A percentile compares a stretch with the other conserved stretches of the same genome.
These are phyloP conservation scores for Arthroderma sp. DNA, from an alignment of 2,329 filamentous ascomycete genomes.

Conservation along the genomic window DNA sequence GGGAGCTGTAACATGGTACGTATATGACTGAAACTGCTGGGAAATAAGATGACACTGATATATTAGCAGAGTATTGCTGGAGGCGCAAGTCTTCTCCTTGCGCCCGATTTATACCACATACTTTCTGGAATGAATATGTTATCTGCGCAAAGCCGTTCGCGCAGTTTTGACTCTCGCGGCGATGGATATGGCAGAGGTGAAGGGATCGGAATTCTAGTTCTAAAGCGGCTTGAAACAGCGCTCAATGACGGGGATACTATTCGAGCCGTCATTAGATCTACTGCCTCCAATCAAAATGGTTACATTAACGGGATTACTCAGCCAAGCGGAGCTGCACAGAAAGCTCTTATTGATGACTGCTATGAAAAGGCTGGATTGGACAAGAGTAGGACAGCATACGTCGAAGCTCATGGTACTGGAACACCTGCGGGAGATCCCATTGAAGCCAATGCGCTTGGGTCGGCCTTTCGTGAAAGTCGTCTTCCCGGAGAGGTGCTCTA, in stretches of 20 bases:
- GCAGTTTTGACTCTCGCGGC: constrained; percentile 22
- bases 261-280: constrained; percentile 27
- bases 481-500: too few species aligned
- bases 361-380: constrained; percentile 15
- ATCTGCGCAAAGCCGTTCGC: constrained; percentile 13
- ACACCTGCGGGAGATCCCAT: constrained; percentile 21
- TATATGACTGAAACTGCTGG: constrained; percentile 6
- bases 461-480: too few species aligned
- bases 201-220: constrained; percentile 23
- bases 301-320: constrained; percentile 28
- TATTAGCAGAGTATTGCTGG: constrained; percentile 11
- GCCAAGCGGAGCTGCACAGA: constrained; percentile 22
- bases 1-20: constrained; percentile 10
- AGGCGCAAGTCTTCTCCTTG: constrained; percentile 14
- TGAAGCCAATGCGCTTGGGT: constrained; percentile 10
- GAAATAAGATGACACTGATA: background rate
- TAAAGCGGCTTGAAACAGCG: constrained; percentile 30
- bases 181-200: constrained; percentile 34
- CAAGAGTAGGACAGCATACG: constrained; percentile 6
- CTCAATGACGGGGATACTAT: constrained; percentile 29
- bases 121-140: constrained; percentile 12
- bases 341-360: constrained; percentile 12
- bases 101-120: constrained; percentile 7
- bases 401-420: constrained; percentile 26
- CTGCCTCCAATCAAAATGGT: constrained; percentile 31